Base-by-base conservation (phyloP, 768 basidiomycete species). In the Heimioporus sp. region DNA sequence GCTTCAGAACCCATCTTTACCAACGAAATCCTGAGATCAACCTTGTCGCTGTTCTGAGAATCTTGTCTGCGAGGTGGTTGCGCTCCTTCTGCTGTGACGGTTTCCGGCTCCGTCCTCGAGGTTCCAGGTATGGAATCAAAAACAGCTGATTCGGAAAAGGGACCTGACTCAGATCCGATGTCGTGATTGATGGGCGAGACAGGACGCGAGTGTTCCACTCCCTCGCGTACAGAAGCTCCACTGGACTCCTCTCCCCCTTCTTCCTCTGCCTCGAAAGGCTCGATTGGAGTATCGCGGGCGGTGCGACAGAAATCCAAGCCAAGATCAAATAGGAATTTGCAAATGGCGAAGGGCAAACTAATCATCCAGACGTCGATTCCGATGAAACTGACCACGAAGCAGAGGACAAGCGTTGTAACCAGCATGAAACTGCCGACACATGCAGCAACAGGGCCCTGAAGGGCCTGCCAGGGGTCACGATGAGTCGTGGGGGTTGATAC, bases 371-470 rank as follows among this genome's bases (percentile, higher is more conserved):
- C n/a, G n/a, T n/a, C n/a, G n/a, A n/a, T n/a, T n/a, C n/a, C 77
- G 57, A 88, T 75, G 65, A 86, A 90, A 63, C 85, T 88, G 53
- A 87, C 82, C 6, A 85, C 82, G 46, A 96, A 81, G 19, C 90
- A 80, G 10, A 88, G 77, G n/a, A 80, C 69, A 15, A 98, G 79
- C 35, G 89, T 87, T 11, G 74, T 67, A 1, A 77, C 73, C 12
- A 97, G 78, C 41, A 95, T 69, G 21, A 79, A 60, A 45, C 83
- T 77, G 20, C 92, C 92, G 45, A 94, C 81, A 38, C 80, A 70
- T 2, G 91, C 95, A 15, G 92, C 83, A 37, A 76, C 52, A 0
- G 82, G 83, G 71, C 97, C 94, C 16, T 80, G 70, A 10, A 98
- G 78, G 0, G 84, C 87, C 8, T 78, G 69, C 36, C 82, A 76